Percentiles rank a stretch among this genome's conserved stretches.
phyloP scores from a whole-genome alignment of 2,329 filamentous ascomycete species.

The Botryotinia globosa region DNA sequence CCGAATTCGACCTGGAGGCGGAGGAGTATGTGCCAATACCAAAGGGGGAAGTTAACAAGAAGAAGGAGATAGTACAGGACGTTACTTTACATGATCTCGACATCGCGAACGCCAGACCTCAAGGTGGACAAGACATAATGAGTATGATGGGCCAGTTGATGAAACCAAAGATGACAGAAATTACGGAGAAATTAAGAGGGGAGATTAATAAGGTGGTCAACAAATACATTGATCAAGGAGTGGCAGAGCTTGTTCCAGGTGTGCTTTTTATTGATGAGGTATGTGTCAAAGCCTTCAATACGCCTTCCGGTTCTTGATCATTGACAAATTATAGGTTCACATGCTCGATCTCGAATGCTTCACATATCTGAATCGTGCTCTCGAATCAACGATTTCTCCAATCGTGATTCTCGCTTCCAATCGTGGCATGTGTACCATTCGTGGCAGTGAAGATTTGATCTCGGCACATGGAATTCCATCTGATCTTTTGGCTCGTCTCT shows the following conservation, averaged over 20 bases:
- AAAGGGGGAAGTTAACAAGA: conserved; percentile 99
- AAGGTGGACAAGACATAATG: conserved; percentile 99
- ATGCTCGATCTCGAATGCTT: conserved; percentile 99
- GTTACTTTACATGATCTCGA: conserved; percentile 96
- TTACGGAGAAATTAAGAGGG: conserved; percentile 90
- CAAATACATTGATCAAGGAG: conserved; percentile 97
- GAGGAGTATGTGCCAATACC: conserved; percentile 99
- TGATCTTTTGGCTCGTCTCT: conserved; percentile 87
- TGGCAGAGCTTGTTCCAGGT: conserved; percentile 95
- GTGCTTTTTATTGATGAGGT: conserved; percentile 99
- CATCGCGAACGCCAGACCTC: conserved; percentile 89
- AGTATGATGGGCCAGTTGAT: conserved; percentile 99
- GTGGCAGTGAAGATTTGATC: conserved; percentile 76
- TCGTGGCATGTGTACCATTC: conserved; percentile 88
- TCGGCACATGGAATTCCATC: conserved; percentile 92
- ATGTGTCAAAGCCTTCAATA: conserved; percentile 37
- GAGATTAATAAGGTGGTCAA: conserved; percentile 99
- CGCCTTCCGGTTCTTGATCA: conserved; percentile 1
- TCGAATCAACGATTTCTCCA: conserved; percentile 90
- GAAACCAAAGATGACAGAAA: conserved; percentile 99
- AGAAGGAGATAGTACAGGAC: conserved; percentile 99
- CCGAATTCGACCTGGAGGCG: conserved; percentile 96
- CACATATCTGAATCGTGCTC: conserved; percentile 96
- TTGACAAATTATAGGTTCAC: conserved; percentile 65
- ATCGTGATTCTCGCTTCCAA: conserved; percentile 98